These are phyloP conservation scores for Taphrina sp. DNA, from an alignment of 1,139 yeast species.

Conservation along the genomic window DNA sequence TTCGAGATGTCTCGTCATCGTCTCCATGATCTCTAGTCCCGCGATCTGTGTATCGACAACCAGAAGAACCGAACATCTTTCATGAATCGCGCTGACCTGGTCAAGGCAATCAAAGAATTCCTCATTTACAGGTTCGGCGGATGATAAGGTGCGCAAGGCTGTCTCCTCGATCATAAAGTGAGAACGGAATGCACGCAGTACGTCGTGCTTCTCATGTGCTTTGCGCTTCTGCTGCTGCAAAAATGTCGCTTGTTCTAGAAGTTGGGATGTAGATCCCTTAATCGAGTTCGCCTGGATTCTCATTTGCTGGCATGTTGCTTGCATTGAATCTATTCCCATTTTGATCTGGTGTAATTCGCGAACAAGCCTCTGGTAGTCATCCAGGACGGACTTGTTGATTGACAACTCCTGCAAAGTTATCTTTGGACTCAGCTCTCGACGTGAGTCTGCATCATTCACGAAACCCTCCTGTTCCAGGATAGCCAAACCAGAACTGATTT, in stretches of 20 bases:
- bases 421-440: slow-evolving; percentile 63
- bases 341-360: slow-evolving; percentile 11
- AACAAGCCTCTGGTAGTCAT: slow-evolving; percentile 53
- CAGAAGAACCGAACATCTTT: slow-evolving; percentile 65
- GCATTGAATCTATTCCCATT: neutral
- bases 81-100: slow-evolving; percentile 63
- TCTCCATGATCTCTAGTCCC: slow-evolving; percentile 67
- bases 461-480: slow-evolving; percentile 42
- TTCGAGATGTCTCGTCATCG: slow-evolving; percentile 55
- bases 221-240: slow-evolving; percentile 45
- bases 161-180: slow-evolving; percentile 69
- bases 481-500: slow-evolving; percentile 44
- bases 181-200: slow-evolving; percentile 9
- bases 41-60: slow-evolving; percentile 67
- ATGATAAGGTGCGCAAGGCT: slow-evolving; percentile 52
- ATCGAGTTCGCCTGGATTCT: slow-evolving; percentile 39
- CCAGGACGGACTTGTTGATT: slow-evolving; percentile 58
- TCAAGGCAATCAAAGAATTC: slow-evolving; percentile 63
- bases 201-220: slow-evolving; percentile 8
- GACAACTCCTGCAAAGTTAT: slow-evolving; percentile 70
- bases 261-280: slow-evolving; percentile 41
- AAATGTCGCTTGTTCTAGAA: slow-evolving; percentile 46
- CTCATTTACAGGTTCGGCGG: slow-evolving; percentile 46
- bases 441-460: slow-evolving; percentile 43
- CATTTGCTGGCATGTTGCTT: slow-evolving; percentile 8